phyloP scores from a whole-genome alignment of 2,329 filamentous ascomycete genomes.

The Leptoxyphium fumago region DNA sequence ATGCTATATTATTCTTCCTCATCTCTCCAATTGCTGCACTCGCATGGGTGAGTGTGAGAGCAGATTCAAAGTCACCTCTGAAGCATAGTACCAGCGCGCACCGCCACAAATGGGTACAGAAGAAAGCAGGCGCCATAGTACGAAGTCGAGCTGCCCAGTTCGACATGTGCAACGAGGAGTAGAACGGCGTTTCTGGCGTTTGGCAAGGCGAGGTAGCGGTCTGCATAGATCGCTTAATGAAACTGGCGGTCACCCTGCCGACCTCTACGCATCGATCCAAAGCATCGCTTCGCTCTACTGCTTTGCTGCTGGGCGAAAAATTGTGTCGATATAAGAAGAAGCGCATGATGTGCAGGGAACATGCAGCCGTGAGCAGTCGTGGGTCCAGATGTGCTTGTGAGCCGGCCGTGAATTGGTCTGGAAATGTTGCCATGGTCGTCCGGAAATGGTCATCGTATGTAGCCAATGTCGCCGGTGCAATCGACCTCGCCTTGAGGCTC shows the following conservation, averaged over 20 bases:
- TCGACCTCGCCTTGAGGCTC: constrained; percentile 50
- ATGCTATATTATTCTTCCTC: constrained; percentile 59
- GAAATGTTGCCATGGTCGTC: constrained; percentile 60
- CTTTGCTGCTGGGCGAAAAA: constrained; percentile 54
- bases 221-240: constrained; percentile 53
- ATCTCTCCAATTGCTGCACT: constrained; percentile 55
- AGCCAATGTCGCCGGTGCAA: constrained; percentile 54
- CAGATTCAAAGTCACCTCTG: constrained; percentile 56
- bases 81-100: constrained; percentile 69
- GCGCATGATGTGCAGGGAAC: constrained; percentile 69
- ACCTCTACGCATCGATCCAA: constrained; percentile 62
- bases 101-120: constrained; percentile 77
- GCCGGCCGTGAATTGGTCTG: constrained; percentile 54
- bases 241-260: constrained; percentile 62
- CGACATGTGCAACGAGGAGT: constrained; percentile 19
- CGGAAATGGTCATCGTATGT: constrained; percentile 70
- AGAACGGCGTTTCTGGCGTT: constrained; percentile 8
- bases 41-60: constrained; percentile 57
- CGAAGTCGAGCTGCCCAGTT: constrained; percentile 44
- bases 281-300: constrained; percentile 52
- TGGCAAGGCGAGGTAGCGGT: constrained; percentile 10
- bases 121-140: constrained; percentile 55
- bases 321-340: constrained; percentile 82
- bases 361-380: constrained; percentile 56
- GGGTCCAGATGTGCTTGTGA: constrained; percentile 57